phyloP scores from a whole-genome alignment of 352 stramenopile species.

The Halophytophthora batemanensis region DNA sequence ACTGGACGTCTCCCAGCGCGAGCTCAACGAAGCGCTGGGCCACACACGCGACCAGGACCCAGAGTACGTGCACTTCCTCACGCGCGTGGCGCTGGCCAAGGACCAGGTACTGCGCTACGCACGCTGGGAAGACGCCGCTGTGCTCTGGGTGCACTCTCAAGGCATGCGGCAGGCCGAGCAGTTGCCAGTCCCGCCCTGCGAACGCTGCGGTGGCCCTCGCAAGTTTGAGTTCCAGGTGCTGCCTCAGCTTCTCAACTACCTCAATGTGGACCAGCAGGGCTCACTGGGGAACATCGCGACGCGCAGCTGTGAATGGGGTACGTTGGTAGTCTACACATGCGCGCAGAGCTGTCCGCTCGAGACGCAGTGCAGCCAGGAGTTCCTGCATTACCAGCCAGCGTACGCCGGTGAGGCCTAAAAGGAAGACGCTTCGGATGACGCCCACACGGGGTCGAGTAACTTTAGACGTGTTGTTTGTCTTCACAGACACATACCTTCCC shows the following conservation, averaged over 20 bases:
- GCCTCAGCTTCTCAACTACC: conserved; percentile 92
- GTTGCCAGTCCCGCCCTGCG: conserved; percentile 56
- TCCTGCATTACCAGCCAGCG: conserved; percentile 71
- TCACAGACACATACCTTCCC: no score
- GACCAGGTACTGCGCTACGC: conserved; percentile 88
- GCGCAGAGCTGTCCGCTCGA: conserved; percentile 82
- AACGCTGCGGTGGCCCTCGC: conserved; percentile 73
- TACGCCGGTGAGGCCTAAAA: conserved; percentile 43
- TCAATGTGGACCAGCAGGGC: conserved; percentile 73
- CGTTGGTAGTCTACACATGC: conserved; percentile 92
- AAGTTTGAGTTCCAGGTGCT: conserved; percentile 96
- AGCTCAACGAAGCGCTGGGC: conserved; percentile 70
- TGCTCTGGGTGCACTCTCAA: conserved; percentile 88
- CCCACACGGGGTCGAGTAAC: background rate
- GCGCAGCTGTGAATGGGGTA: conserved; percentile 89
- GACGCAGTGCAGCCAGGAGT: conserved; percentile 54
- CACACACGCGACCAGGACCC: conserved; percentile 62
- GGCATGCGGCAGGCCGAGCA: conserved; percentile 30
- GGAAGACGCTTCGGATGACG: background rate
- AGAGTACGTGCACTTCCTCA: conserved; percentile 80
- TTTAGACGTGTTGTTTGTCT: background rate
- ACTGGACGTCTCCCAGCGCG: conserved; percentile 72
- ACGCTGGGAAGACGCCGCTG: conserved; percentile 81
- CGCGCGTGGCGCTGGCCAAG: conserved; percentile 74
- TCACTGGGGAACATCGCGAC: conserved; percentile 50